Percentiles rank a stretch among this genome's conserved stretches.
These are phyloP conservation scores for Gardenia jasminoides DNA, from an alignment of 257 asterid species.

Conservation along the genomic window DNA sequence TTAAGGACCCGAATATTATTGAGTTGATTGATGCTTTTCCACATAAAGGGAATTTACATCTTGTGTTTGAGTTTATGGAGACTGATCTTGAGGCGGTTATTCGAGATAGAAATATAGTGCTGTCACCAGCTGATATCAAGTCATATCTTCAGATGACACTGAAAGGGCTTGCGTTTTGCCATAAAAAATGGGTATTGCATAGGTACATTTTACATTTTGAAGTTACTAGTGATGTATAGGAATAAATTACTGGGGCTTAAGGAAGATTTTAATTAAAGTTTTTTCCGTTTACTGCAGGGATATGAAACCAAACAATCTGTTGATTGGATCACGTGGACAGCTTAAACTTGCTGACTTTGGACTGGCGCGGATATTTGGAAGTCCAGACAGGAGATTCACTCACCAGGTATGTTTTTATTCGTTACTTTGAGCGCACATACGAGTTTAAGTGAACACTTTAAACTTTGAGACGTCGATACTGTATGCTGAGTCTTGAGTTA, in stretches of 20 bases:
- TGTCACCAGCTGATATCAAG: slow-evolving; percentile 91
- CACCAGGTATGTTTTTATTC: slow-evolving; percentile 68
- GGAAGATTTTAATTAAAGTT: slow-evolving; percentile 13
- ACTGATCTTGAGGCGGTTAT: slow-evolving; percentile 97
- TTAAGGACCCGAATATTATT: slow-evolving; percentile 82
- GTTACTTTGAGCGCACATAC: neutral
- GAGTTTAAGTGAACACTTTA: neutral
- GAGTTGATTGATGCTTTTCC: slow-evolving; percentile 89
- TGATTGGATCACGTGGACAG: slow-evolving; percentile 88
- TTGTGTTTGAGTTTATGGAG: slow-evolving; percentile 99
- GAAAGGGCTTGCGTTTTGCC: slow-evolving; percentile 90
- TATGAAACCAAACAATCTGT: slow-evolving; percentile 96
- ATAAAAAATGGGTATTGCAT: slow-evolving; percentile 92
- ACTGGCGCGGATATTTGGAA: slow-evolving; percentile 92
- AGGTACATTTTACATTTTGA: slow-evolving; percentile 43
- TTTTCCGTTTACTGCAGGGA: slow-evolving; percentile 54
- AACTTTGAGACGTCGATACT: neutral
- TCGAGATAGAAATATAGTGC: slow-evolving; percentile 86
- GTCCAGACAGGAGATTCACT: slow-evolving; percentile 94
- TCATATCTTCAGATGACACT: slow-evolving; percentile 94
- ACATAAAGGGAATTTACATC: slow-evolving; percentile 93
- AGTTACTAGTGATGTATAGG: neutral
- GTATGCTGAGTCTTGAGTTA: neutral
- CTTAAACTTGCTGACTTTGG: slow-evolving; percentile 98
- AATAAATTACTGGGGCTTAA: neutral